Evolutionary conservation across 1,284 basidiomycete species (phyloP), one percentile per base, ranked within the genome.

Genomic region (Moesziomyces sp.): DNA sequence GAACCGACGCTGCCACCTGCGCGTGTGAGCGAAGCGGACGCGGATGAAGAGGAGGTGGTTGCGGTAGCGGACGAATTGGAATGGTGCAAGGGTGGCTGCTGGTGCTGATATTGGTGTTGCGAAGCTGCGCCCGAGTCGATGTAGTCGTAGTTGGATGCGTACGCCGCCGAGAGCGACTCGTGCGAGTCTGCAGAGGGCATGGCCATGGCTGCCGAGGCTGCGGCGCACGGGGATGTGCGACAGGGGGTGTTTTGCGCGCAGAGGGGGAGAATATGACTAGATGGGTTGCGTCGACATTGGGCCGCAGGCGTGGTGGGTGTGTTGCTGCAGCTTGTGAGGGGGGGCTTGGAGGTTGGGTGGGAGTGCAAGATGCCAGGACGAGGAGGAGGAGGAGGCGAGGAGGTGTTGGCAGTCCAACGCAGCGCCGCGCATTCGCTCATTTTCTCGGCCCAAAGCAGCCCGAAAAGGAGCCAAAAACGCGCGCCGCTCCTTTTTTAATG

Each of bases 131-230:
- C 24, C 48, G 58, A 30, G 38, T 68, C 57, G 35, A 43, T 34
- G 46, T 61, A 54, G 52, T 75, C 73, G 61, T 68, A 65, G 52
- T 46, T 63, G 34, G 53, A 60, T 14, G 68, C 68, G 30, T 75
- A 75, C 13, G 68, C 73, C 9, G 69, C 55, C 58, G 64, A 71
- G 58, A 63, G 59, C 45, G 73, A 75, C 48, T 64, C 68, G 52
- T 68, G 56, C 2, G 73, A 72, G 38, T 62, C 66, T 9, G 59
- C 52, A 9, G 64, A 55, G 21, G 73, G 65, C 68, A 67, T 70
- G 42, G 68, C 57, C 58, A 61, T 58, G 14, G 8, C 46, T 42
- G 28, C 13, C 30, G 11, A 30, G 19, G 38, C 24, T 46, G 24
- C 19, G 10, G 35, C 35, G 14, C 16, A 18, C 35, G 35, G 14